Base-by-base conservation (phyloP, 345 rosid species). In the Brassica carinata region DNA sequence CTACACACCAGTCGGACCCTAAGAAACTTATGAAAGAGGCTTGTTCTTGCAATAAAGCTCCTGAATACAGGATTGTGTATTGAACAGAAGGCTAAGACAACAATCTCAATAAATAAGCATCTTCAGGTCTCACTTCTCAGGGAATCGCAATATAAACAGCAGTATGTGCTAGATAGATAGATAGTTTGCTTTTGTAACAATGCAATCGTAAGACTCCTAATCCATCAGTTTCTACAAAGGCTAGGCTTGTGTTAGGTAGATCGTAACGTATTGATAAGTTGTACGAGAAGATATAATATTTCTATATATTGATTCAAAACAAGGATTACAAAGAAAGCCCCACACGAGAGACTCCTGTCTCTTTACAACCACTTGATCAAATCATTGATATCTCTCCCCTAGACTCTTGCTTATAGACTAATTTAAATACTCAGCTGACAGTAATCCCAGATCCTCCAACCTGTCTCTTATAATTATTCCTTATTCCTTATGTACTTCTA, bases 81-180 rank as follows among this genome's bases (percentile, higher is more conserved):
- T 23, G 26, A 23, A 23, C 26, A 23, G 26, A 23, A 23, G 26
- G 26, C 26, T 23, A 23, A 23, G 26, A 23, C 26, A 23, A 23
- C 26, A 23, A 23, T 23, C 26, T 23, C 26, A 23, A 55, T 18
- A 72, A 17, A 18, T 38, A 53, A 45, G 53, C 72, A 78, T 64
- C 72, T 55, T 43, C 38, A 55, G 77, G 67, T 55, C 48, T 78
- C 38, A 55, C 73, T 61, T 55, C 48, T 78, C 59, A 72, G 61
- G 55, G 77, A 30, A 64, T 66, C 58, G 72, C 3, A 71, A 64
- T 40, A 33, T 33, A 38, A 27, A 55, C 43, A 38, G 43, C 43
- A 38, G 8, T 38, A 38, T 38, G 43, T 38, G 43, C 43, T 38
- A 38, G 48, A 40, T 38, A 38, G 45, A 8, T 38, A 36, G 40